phyloP scores from a whole-genome alignment of 768 basidiomycete genomes.

The Lactarius tabidus region DNA sequence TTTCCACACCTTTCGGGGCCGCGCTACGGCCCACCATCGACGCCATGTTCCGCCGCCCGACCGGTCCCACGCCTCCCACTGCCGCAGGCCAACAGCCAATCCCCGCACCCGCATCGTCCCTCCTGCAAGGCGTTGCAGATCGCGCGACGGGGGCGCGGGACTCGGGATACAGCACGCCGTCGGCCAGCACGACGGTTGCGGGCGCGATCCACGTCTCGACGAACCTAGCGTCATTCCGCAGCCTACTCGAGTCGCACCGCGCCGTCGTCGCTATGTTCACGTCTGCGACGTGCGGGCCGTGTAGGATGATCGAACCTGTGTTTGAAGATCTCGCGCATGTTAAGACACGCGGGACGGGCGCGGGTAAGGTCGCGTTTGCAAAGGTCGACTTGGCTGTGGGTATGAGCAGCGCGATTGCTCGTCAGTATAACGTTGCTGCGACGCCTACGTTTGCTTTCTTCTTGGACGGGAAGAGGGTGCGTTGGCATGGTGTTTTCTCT shows the following conservation, averaged over 20 bases:
- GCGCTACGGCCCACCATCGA: slow-evolving; percentile 89
- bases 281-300: slow-evolving; percentile 69
- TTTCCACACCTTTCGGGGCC: slow-evolving; percentile 85
- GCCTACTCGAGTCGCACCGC: slow-evolving; percentile 58
- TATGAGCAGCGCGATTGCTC: slow-evolving; percentile 54
- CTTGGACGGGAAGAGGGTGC: slow-evolving; percentile 66
- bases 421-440: slow-evolving; percentile 60
- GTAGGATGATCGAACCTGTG: slow-evolving; percentile 76
- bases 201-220: slow-evolving; percentile 68
- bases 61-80: slow-evolving; percentile 37
- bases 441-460: slow-evolving; percentile 94
- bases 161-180: slow-evolving; percentile 33
- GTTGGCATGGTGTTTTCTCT: slow-evolving; percentile 9
- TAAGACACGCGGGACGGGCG: slow-evolving; percentile 38
- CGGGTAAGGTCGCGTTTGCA: slow-evolving; percentile 63
- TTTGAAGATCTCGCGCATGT: slow-evolving; percentile 75
- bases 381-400: slow-evolving; percentile 81
- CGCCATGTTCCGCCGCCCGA: slow-evolving; percentile 70
- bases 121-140: slow-evolving; percentile 54
- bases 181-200: slow-evolving; percentile 51
- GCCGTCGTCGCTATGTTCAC: slow-evolving; percentile 84
- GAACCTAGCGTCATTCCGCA: slow-evolving; percentile 67
- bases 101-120: slow-evolving; percentile 46
- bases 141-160: slow-evolving; percentile 40
- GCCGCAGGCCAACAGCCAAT: slow-evolving; percentile 31